A percentile compares a stretch with the other conserved stretches of the same genome.
These are phyloP conservation scores for Sphenostylis stenocarpa DNA, from an alignment of 306 rosid species.

Conservation along the genomic window DNA sequence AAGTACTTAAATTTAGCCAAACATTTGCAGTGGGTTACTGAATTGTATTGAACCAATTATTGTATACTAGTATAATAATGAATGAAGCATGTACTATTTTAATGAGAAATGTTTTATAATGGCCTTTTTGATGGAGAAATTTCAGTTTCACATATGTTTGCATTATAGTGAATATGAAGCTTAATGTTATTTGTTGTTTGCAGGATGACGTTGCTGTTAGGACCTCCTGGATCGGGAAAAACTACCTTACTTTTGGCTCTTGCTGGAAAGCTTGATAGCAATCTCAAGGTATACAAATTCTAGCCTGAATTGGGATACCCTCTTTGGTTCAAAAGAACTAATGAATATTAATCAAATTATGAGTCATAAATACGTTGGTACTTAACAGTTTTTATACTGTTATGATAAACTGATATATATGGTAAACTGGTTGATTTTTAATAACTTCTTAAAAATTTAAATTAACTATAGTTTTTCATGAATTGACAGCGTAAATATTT, in stretches of 20 bases:
- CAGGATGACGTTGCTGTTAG: slow-evolving; percentile 89
- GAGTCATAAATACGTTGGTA: too few relatives aligned
- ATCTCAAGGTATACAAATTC: slow-evolving; percentile 52
- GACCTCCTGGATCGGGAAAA: slow-evolving; percentile 89
- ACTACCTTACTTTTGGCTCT: slow-evolving; percentile 77
- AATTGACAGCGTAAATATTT: too few relatives aligned
- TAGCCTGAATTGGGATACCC: not conserved
- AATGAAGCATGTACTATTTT: not conserved
- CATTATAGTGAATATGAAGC: not conserved
- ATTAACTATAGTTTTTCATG: too few relatives aligned
- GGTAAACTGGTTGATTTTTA: too few relatives aligned
- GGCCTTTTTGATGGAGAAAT: slow-evolving; percentile 3
- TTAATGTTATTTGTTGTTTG: not conserved
- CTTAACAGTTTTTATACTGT: too few relatives aligned
- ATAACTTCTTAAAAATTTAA: too few relatives aligned
- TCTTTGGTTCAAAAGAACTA: not conserved
- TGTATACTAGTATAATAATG: not conserved
- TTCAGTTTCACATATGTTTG: slow-evolving; percentile 41
- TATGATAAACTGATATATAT: too few relatives aligned
- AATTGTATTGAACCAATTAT: not conserved
- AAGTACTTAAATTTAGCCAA: not conserved
- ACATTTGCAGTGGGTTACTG: not conserved
- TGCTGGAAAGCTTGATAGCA: slow-evolving; percentile 68
- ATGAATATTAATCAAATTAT: not conserved
- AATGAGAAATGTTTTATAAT: not conserved